phyloP scores from a whole-genome alignment of 1,284 basidiomycete genomes.

The Trametes pubescens region DNA sequence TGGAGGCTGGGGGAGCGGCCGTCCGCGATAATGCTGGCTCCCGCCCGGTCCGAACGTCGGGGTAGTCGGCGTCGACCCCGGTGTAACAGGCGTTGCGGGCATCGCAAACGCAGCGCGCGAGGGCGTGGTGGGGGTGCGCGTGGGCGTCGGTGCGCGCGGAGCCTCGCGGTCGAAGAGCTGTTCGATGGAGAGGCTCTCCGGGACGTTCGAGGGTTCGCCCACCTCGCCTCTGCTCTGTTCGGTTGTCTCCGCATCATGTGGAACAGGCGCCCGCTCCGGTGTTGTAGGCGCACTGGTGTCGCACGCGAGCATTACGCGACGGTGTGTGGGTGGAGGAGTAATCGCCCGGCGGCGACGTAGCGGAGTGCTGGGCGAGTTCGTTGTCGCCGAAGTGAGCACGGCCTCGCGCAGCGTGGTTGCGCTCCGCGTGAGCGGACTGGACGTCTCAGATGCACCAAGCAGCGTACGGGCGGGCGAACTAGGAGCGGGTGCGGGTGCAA shows the following conservation, averaged over 20 bases:
- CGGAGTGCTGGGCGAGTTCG: not conserved
- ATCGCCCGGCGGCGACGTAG: conserved; percentile 27
- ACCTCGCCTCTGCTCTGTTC: not conserved
- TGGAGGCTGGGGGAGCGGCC: conserved; percentile 45
- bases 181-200: conserved; percentile 23
- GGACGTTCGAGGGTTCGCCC: conserved; percentile 10
- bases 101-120: not conserved
- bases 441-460: not conserved
- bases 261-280: too few relatives aligned
- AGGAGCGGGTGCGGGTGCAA: not conserved
- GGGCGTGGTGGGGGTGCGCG: conserved; percentile 14
- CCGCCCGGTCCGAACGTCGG: conserved; percentile 22
- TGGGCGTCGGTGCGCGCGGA: not conserved
- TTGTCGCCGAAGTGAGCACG: not conserved
- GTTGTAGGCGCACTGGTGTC: conserved; percentile 2
- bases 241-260: not conserved
- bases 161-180: conserved; percentile 22
- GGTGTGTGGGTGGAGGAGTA: conserved; percentile 26
- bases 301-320: conserved; percentile 21
- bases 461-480: not conserved
- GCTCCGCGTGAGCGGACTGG: conserved; percentile 15
- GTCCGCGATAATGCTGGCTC: conserved; percentile 42
- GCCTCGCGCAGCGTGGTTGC: conserved; percentile 9
- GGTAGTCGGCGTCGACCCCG: conserved; percentile 37
- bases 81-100: conserved; percentile 16